phyloP scores from a whole-genome alignment of 2,329 filamentous ascomycete genomes.

The Ascocoryne sarcoides region DNA sequence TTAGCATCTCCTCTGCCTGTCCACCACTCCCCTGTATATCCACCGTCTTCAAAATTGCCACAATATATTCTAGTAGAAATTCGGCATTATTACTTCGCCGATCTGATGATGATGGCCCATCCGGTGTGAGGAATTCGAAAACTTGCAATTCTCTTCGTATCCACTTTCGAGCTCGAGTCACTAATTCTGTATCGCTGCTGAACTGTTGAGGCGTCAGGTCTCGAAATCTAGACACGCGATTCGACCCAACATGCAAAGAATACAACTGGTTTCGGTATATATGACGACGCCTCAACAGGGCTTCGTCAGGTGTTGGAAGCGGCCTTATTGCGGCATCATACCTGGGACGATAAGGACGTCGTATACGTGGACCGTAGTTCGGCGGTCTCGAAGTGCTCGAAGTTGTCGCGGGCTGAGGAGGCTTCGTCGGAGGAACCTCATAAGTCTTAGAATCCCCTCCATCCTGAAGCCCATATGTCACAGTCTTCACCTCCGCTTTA shows the following conservation, averaged over 20 bases:
- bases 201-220: conserved; percentile 64
- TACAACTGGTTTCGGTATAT: conserved; percentile 67
- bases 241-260: conserved; percentile 76
- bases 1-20: conserved; percentile 68
- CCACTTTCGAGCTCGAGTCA: conserved; percentile 71
- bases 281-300: conserved; percentile 48
- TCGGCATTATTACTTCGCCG: conserved; percentile 62
- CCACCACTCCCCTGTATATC: conserved; percentile 73
- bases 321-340: conserved; percentile 6
- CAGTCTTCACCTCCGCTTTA: conserved; percentile 45
- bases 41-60: conserved; percentile 74
- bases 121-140: conserved; percentile 59
- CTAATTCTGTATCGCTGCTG: conserved; percentile 52
- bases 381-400: conserved; percentile 4
- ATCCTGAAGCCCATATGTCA: conserved; percentile 56
- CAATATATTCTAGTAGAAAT: conserved; percentile 76
- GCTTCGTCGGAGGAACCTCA: conserved; percentile 33
- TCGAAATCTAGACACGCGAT: conserved; percentile 65
- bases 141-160: conserved; percentile 77
- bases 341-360: conserved; percentile 13
- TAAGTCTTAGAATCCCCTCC: conserved; percentile 49
- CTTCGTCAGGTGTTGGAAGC: conserved; percentile 18
- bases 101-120: conserved; percentile 17
- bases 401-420: conserved; percentile 3
- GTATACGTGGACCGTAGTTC: conserved; percentile 8